Percentiles rank a stretch among this genome's conserved stretches.
These are phyloP conservation scores for Catharanthus roseus DNA, from an alignment of 257 asterid species.

Conservation along the genomic window DNA sequence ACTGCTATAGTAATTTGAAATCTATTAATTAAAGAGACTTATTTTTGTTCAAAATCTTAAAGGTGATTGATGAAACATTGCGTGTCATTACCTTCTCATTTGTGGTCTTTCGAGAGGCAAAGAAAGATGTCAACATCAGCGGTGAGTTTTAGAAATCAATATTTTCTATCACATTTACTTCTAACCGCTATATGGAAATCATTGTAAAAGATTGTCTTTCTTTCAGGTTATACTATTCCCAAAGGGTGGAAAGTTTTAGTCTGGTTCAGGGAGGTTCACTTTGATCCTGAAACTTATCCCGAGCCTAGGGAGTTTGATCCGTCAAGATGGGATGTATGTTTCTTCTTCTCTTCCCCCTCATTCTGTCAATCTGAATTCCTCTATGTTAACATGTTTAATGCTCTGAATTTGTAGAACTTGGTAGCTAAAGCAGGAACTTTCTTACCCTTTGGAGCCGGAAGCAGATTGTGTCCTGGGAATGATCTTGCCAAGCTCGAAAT, in stretches of 20 bases:
- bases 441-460: slow-evolving; percentile 87
- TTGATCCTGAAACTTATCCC: slow-evolving; percentile 49
- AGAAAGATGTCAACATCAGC: slow-evolving; percentile 46
- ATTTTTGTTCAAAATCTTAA: not conserved
- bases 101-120: slow-evolving; percentile 82
- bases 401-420: slow-evolving; percentile 33
- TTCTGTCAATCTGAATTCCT: not conserved
- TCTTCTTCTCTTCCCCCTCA: not conserved
- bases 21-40: not conserved
- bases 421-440: slow-evolving; percentile 71
- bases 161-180: not conserved
- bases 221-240: slow-evolving; percentile 70
- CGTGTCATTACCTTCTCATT: slow-evolving; percentile 78
- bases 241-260: slow-evolving; percentile 78
- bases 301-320: slow-evolving; percentile 74
- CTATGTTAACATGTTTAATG: not conserved
- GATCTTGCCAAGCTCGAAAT: slow-evolving; percentile 92
- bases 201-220: not conserved
- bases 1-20: not conserved
- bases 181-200: not conserved
- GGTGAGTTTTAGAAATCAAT: slow-evolving; percentile 32
- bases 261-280: slow-evolving; percentile 81
- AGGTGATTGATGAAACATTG: slow-evolving; percentile 91
- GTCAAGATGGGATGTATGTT: slow-evolving; percentile 86
- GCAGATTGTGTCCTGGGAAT: slow-evolving; percentile 91